Evolutionary conservation across 495 filamentous ascomycete species (phyloP).

Genomic region (Podospora pseudocomata): DNA sequence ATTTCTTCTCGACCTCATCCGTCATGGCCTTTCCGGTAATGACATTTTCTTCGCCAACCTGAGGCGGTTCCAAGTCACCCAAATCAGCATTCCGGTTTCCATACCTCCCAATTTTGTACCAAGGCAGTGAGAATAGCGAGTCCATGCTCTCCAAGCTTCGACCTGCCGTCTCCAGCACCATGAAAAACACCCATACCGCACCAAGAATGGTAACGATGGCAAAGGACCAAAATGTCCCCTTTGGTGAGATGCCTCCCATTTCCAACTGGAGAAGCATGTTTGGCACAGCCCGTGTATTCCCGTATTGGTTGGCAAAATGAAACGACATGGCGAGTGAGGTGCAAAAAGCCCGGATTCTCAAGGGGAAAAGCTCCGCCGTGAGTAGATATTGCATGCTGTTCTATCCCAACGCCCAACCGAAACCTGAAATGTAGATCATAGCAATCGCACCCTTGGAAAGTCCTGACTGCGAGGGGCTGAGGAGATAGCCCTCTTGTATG

Average conservation of each 20-base stretch:
- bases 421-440: slow-evolving; percentile 63
- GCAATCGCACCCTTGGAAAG: slow-evolving; percentile 56
- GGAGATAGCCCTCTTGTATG: slow-evolving; percentile 26
- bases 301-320: slow-evolving; percentile 72
- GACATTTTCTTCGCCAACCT: slow-evolving; percentile 20
- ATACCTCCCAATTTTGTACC: slow-evolving; percentile 60
- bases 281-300: slow-evolving; percentile 56
- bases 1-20: slow-evolving; percentile 16
- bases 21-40: slow-evolving; percentile 18
- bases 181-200: slow-evolving; percentile 56
- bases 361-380: slow-evolving; percentile 70
- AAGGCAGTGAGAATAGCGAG: slow-evolving; percentile 61
- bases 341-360: slow-evolving; percentile 51
- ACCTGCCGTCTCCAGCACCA: slow-evolving; percentile 64
- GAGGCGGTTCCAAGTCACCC: slow-evolving; percentile 33
- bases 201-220: slow-evolving; percentile 57
- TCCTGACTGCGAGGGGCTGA: slow-evolving; percentile 30
- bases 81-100: slow-evolving; percentile 56
- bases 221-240: slow-evolving; percentile 66
- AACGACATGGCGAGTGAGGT: slow-evolving; percentile 53
- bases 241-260: slow-evolving; percentile 47
- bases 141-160: slow-evolving; percentile 64
- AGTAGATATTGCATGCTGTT: slow-evolving; percentile 74
- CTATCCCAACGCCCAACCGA: slow-evolving; percentile 72
- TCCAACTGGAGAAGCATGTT: slow-evolving; percentile 51